A percentile compares a stretch with the other conserved stretches of the same genome.
Conservation (phyloP, 2,329 filamentous ascomycete species). For the Sporothrix luriei region DNA sequence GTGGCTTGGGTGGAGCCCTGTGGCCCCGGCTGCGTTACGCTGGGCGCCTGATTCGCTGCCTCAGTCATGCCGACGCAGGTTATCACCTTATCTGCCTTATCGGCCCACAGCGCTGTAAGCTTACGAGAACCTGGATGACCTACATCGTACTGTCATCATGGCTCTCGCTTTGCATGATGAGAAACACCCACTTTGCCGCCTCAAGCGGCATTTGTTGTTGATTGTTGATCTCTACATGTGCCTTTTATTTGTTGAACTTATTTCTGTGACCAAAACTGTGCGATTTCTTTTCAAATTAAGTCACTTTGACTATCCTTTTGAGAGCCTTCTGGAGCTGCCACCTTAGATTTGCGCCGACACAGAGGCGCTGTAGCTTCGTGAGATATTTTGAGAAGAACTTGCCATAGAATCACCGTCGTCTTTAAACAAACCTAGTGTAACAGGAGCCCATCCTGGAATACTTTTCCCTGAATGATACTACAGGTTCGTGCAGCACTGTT, state of each 20-base stretch:
- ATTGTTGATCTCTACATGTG: not conserved
- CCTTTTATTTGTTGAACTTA: not conserved
- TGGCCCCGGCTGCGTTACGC: not conserved
- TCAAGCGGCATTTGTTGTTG: conserved; percentile 5
- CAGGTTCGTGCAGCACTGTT: not conserved
- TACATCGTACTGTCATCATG: conserved; percentile 1
- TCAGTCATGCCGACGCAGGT: not conserved
- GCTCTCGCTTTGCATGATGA: not conserved
- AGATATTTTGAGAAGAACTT: too few species aligned
- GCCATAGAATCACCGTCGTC: not conserved
- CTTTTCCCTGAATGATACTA: not conserved
- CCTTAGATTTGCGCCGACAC: too few species aligned
- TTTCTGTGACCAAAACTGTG: not conserved
- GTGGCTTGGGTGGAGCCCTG: not conserved
- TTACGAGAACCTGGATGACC: conserved; percentile 19
- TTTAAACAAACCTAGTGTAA: not conserved
- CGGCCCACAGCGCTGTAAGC: conserved; percentile 4
- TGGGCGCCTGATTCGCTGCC: conserved; percentile 14
- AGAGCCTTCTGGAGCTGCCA: not conserved
- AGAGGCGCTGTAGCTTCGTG: too few species aligned
- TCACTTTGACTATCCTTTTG: not conserved
- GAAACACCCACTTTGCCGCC: conserved; percentile 15
- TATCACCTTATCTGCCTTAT: conserved; percentile 12
- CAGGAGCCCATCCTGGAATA: not conserved
- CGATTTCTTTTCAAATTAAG: not conserved